These are phyloP conservation scores for Nicotiana obtusifolia DNA, from an alignment of 257 asterid species.

Conservation along the genomic window DNA sequence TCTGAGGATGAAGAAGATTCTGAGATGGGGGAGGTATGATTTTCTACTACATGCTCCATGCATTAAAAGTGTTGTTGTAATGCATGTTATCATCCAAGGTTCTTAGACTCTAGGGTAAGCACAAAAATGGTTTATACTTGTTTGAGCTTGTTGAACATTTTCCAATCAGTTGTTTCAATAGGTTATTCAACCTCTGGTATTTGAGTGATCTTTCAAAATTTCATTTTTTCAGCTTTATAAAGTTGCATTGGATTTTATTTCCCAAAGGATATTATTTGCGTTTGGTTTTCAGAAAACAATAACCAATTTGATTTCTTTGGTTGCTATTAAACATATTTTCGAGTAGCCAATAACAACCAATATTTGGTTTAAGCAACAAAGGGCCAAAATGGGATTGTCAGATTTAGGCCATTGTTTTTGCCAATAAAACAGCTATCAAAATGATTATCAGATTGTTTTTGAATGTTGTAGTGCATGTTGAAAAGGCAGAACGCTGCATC, in stretches of 20 bases:
- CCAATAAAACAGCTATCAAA: neutral
- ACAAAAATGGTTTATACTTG: neutral
- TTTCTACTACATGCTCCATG: neutral
- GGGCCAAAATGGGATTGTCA: neutral
- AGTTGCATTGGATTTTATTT: neutral
- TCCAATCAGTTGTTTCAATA: neutral
- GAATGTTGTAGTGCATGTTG: neutral
- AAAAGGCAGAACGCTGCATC: neutral
- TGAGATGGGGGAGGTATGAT: neutral
- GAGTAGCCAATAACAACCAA: neutral
- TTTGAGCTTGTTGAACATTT: neutral
- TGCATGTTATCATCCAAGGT: neutral
- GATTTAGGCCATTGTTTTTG: neutral
- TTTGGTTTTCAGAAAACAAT: neutral
- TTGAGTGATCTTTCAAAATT: neutral
- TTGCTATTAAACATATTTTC: neutral
- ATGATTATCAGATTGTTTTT: neutral
- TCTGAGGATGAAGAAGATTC: slow-evolving; percentile 14
- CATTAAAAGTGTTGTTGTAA: neutral
- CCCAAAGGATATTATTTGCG: neutral
- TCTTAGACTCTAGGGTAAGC: neutral
- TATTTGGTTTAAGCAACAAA: neutral
- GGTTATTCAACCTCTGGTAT: slow-evolving; percentile 1
- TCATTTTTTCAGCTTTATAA: neutral
- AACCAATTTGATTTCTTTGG: neutral